Evolutionary conservation across 495 filamentous ascomycete genomes (phyloP).

Genomic region (Recurvomyces mirabilis): DNA sequence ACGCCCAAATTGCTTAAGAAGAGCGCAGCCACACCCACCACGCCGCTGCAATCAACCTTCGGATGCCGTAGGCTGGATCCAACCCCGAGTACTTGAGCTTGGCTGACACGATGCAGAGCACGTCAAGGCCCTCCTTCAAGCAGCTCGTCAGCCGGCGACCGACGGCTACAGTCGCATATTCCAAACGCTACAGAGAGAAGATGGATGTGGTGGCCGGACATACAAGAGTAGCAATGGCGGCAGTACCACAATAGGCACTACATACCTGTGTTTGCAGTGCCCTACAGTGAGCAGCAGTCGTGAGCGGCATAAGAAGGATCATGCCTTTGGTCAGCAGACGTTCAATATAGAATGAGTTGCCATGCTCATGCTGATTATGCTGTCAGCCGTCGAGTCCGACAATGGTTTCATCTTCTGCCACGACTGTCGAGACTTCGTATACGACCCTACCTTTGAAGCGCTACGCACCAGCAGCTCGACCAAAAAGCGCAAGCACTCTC

Average conservation of each 20-base stretch:
- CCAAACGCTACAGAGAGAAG: constrained; percentile 22
- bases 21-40: constrained; percentile 1
- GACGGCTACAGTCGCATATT: constrained; percentile 26
- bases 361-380: not conserved
- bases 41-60: constrained; percentile 12
- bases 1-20: constrained; percentile 32
- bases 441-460: constrained; percentile 72
- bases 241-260: constrained; percentile 39
- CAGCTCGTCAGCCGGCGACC: constrained; percentile 22
- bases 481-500: constrained; percentile 50
- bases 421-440: constrained; percentile 73
- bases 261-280: constrained; percentile 63
- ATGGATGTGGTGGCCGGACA: not conserved
- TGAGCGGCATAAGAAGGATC: constrained; percentile 44
- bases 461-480: constrained; percentile 23
- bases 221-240: constrained; percentile 11
- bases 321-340: constrained; percentile 51
- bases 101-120: constrained; percentile 20
- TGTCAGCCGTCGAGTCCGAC: constrained; percentile 68
- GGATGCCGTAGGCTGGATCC: constrained; percentile 9
- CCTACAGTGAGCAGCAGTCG: constrained; percentile 42
- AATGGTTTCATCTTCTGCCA: constrained; percentile 71
- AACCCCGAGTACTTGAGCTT: not conserved
- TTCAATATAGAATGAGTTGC: too few species aligned
- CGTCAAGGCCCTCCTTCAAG: constrained; percentile 24